These are phyloP conservation scores for Aeminium ludgeri DNA, from an alignment of 495 filamentous ascomycete genomes.

Conservation along the genomic window DNA sequence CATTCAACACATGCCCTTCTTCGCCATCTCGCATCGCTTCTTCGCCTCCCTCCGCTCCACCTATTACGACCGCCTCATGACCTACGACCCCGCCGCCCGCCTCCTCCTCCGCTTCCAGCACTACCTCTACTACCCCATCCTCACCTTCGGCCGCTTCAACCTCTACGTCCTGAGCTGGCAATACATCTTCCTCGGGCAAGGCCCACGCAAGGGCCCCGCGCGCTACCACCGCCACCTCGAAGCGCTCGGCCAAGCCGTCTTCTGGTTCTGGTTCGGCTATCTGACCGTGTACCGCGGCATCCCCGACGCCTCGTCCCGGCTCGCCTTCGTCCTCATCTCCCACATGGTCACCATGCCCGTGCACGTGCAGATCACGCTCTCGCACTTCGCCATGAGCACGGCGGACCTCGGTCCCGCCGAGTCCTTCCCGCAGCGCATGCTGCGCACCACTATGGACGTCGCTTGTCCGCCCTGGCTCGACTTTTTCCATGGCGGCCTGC, in stretches of 20 bases:
- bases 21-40: conserved; percentile 81
- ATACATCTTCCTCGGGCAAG: conserved; percentile 57
- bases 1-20: conserved; percentile 91
- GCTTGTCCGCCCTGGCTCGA: conserved; percentile 95
- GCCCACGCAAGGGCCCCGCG: conserved; percentile 65
- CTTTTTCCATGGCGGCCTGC: conserved; percentile 87
- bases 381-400: conserved; percentile 94
- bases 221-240: conserved; percentile 86
- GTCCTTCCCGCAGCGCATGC: conserved; percentile 91
- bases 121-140: conserved; percentile 73
- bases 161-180: conserved; percentile 74
- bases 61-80: conserved; percentile 79
- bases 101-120: conserved; percentile 59
- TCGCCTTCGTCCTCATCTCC: conserved; percentile 67
- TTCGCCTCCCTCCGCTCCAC: conserved; percentile 60
- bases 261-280: conserved; percentile 94
- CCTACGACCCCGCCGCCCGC: conserved; percentile 60
- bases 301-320: conserved; percentile 49
- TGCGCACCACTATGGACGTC: conserved; percentile 94
- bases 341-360: conserved; percentile 76
- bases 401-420: conserved; percentile 73
- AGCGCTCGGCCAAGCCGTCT: conserved; percentile 62
- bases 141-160: conserved; percentile 81
- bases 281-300: conserved; percentile 60
- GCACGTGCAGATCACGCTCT: conserved; percentile 90